Conservation (phyloP, 164 flowering plant genomes). For the Chimonanthus salicifolius region DNA sequence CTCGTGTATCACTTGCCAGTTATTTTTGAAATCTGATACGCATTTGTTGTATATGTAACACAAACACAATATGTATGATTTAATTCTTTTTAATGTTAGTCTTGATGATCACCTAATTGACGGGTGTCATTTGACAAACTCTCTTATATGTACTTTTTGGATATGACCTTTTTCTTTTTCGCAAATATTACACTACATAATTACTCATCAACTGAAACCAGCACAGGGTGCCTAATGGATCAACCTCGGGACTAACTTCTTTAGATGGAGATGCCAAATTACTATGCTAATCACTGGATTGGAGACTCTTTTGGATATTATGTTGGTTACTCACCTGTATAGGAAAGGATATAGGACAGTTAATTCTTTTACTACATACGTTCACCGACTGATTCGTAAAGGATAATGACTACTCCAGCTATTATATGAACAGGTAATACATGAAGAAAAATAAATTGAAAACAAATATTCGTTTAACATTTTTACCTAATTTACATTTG, state of each 20-base stretch:
- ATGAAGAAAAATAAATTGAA: not conserved
- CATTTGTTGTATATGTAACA: slow-evolving; percentile 12
- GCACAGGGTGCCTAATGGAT: too few relatives aligned
- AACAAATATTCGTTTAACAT: too few relatives aligned
- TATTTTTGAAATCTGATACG: slow-evolving; percentile 9
- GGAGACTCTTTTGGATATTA: too few relatives aligned
- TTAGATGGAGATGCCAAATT: too few relatives aligned
- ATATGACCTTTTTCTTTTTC: not conserved
- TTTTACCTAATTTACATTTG: too few relatives aligned
- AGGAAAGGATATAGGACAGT: too few relatives aligned
- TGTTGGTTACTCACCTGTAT: too few relatives aligned
- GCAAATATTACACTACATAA: not conserved
- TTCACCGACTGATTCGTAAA: not conserved
- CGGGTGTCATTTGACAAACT: too few relatives aligned
- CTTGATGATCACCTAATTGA: not conserved
- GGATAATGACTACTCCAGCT: not conserved
- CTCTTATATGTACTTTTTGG: too few relatives aligned
- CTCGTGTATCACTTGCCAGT: not conserved
- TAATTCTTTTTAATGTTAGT: slow-evolving; percentile 7
- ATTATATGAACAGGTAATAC: not conserved
- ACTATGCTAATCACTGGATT: too few relatives aligned
- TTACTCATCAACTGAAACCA: not conserved
- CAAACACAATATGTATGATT: not conserved
- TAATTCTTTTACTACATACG: not conserved
- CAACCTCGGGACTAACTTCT: too few relatives aligned